phyloP scores from a whole-genome alignment of 352 stramenopile species.

The Phytophthora aleatoria region DNA sequence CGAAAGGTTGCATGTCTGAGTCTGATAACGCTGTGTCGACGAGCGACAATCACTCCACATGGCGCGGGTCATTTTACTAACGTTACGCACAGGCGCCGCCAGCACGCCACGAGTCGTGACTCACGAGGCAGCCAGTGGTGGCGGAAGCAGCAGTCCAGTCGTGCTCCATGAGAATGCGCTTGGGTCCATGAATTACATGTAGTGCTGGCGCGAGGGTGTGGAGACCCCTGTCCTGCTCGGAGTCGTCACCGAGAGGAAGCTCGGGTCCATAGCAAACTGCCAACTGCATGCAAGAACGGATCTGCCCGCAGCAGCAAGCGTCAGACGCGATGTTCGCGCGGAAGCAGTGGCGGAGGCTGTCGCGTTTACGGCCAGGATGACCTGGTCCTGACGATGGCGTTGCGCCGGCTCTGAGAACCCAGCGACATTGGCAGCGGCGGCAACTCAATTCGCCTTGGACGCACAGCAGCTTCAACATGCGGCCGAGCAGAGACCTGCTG shows the following conservation, averaged over 20 bases:
- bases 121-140: too few species aligned
- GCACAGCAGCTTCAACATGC: conserved; percentile 19
- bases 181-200: conserved; percentile 11
- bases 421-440: not conserved
- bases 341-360: not conserved
- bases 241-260: conserved; percentile 18
- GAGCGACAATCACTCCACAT: conserved; percentile 13
- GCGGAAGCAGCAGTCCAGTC: conserved; percentile 5
- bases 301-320: not conserved
- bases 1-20: conserved; percentile 7
- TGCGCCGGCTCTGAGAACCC: not conserved
- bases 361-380: conserved; percentile 13
- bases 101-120: not conserved
- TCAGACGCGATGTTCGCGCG: not conserved
- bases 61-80: conserved; percentile 15
- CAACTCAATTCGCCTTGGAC: not conserved
- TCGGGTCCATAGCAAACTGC: not conserved
- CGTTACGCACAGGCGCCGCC: conserved; percentile 17
- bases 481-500: conserved; percentile 5
- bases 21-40: conserved; percentile 10
- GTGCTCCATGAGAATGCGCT: conserved; percentile 7
- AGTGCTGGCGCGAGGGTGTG: conserved; percentile 21
- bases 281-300: not conserved
- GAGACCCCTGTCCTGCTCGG: conserved; percentile 21
- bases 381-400: conserved; percentile 14